phyloP scores from a whole-genome alignment of 2,329 filamentous ascomycete species.

The Arthrobotrys sphaeroides region DNA sequence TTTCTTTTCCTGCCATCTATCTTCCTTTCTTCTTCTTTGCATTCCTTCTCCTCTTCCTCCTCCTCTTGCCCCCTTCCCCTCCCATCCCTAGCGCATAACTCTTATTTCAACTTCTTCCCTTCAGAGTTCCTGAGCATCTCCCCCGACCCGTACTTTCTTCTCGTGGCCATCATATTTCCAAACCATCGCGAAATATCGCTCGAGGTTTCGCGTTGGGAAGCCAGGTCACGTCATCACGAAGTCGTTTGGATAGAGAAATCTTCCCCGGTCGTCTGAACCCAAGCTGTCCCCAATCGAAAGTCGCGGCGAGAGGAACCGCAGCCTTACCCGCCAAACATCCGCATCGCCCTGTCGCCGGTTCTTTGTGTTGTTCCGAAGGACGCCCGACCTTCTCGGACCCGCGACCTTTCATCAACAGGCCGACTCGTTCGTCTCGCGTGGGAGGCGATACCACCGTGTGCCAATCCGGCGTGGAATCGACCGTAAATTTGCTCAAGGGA shows the following conservation, averaged over 20 bases:
- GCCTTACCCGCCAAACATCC: slow-evolving; percentile 54
- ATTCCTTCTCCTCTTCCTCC: slow-evolving; percentile 33
- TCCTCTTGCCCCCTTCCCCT: slow-evolving; percentile 31
- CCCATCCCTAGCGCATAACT: slow-evolving; percentile 40
- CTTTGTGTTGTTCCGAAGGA: slow-evolving; percentile 46
- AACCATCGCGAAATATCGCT: slow-evolving; percentile 42
- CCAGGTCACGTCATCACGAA: slow-evolving; percentile 52
- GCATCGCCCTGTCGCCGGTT: slow-evolving; percentile 34
- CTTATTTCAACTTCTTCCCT: slow-evolving; percentile 43
- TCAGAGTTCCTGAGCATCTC: slow-evolving; percentile 14
- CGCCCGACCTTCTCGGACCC: slow-evolving; percentile 5
- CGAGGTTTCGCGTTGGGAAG: slow-evolving; percentile 39
- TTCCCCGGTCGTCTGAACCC: slow-evolving; percentile 36
- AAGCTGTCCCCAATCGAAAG: slow-evolving; percentile 50
- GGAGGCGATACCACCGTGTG: background rate
- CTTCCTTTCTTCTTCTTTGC: slow-evolving; percentile 49
- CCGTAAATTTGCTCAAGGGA: background rate
- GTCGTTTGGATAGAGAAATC: slow-evolving; percentile 26
- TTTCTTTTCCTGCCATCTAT: slow-evolving; percentile 54
- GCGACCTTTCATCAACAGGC: slow-evolving; percentile 19
- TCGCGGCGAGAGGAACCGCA: slow-evolving; percentile 46
- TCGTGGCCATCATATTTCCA: slow-evolving; percentile 17
- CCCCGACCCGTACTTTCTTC: slow-evolving; percentile 16
- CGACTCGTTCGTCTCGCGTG: slow-evolving; percentile 23
- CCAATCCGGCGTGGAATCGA: background rate